Base-by-base conservation (phyloP, 225 moss, liverwort and hornwort species). In the Bryoerythrophyllum caledonicum region DNA sequence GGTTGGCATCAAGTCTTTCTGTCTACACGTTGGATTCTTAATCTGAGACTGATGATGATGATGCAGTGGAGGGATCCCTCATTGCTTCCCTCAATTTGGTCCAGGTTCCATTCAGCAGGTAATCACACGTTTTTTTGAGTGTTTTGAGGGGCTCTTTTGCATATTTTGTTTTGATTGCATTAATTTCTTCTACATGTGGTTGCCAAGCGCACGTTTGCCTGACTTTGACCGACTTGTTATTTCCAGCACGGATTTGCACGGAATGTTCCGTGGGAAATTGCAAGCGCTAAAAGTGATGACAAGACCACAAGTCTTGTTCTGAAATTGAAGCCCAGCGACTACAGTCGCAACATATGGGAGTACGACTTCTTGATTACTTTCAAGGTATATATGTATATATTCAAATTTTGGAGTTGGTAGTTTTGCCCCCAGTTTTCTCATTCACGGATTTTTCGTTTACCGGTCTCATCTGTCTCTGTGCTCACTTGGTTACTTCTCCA, bases 31-130 rank as follows among this genome's bases (percentile, higher is more conserved):
- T 68, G 74, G 56, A 55, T 75, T 15, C 19, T 12, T n/a, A 27
- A 57, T 8, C 34, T 81, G 63, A 67, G 68, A 76, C 20, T 82
- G 72, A 64, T 55, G 63, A 4, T 69, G 64, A 38, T 79, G 70
- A 69, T 87, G 86, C 93, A 97, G 97, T 79, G 97, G 97, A 85
- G 97, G 97, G 8, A 76, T 99, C 51, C 97, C 97, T 51, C 97
- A 99, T 82, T 99, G 97, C 80, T 99, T 99, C 74, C 97, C 97
- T 63, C 97, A 99, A 72, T 99, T 99, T 77, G 97, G 97, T 61
- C 97, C 97, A 26, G 97, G 97, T 27, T 46, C 81, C 38, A 83
- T 99, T 16, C 97, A 99, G 79, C 97, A 97, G 97, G 97, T 94
- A 82, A 72, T 14, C 24, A 5, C 48, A n/a, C 32, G 26, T 23